Evolutionary conservation across 139 green algal species (phyloP).

Genomic region (Coccomyxa sp.): DNA sequence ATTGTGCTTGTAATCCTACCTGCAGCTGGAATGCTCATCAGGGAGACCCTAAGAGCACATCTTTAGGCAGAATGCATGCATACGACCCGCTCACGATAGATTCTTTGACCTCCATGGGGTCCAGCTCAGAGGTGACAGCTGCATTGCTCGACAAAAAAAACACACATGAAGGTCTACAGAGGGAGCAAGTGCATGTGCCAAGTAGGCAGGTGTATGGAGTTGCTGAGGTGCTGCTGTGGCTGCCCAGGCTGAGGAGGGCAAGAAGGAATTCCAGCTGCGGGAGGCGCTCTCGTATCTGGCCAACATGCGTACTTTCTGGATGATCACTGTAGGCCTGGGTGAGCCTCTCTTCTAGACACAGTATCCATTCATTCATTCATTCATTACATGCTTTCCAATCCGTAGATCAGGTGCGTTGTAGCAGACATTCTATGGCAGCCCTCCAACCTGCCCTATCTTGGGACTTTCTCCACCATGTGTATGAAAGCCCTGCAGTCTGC

Average conservation of each 20-base stretch:
- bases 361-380: too few species aligned
- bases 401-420: too few species aligned
- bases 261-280: neutral
- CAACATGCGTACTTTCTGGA: neutral
- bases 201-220: neutral
- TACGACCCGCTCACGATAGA: too few species aligned
- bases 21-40: too few species aligned
- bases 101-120: neutral
- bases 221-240: neutral
- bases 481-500: too few species aligned
- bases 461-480: too few species aligned
- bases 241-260: neutral
- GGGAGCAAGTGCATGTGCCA: neutral
- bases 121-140: neutral
- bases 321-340: neutral
- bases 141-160: neutral
- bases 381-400: too few species aligned
- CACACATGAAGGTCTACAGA: neutral
- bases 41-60: too few species aligned
- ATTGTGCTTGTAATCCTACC: too few species aligned
- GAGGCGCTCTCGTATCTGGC: neutral
- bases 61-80: too few species aligned
- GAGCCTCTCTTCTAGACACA: neutral
- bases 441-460: too few species aligned
- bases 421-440: too few species aligned